Evolutionary conservation across 1,284 basidiomycete species (phyloP).

Genomic region (Heliocybe sulcata): DNA sequence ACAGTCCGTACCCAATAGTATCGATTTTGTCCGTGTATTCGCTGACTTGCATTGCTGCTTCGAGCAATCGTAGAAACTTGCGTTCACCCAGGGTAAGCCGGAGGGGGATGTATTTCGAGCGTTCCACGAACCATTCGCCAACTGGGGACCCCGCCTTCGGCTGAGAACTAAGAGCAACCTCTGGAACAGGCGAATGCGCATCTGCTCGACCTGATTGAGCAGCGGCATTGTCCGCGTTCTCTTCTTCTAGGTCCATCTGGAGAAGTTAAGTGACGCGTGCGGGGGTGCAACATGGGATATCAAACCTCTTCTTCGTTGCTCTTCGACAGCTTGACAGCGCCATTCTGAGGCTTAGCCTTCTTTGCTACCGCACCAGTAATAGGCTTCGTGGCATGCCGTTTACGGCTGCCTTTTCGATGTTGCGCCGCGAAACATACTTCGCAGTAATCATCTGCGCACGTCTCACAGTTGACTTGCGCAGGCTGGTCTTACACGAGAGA

Average conservation of each 20-base stretch:
- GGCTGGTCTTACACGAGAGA: slow-evolving; percentile 58
- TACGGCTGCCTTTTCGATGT: slow-evolving; percentile 73
- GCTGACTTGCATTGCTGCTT: slow-evolving; percentile 72
- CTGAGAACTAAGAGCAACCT: slow-evolving; percentile 36
- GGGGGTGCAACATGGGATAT: neutral
- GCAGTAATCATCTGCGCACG: slow-evolving; percentile 66
- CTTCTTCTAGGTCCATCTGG: slow-evolving; percentile 44
- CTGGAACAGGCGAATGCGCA: slow-evolving; percentile 25
- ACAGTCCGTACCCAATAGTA: slow-evolving; percentile 62
- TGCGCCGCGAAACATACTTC: slow-evolving; percentile 79
- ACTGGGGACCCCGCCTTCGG: slow-evolving; percentile 50
- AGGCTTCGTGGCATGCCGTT: slow-evolving; percentile 50
- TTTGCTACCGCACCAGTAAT: slow-evolving; percentile 23
- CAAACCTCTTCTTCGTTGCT: slow-evolving; percentile 20
- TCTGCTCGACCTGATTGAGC: slow-evolving; percentile 32
- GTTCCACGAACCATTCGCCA: slow-evolving; percentile 77
- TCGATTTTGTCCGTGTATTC: slow-evolving; percentile 86
- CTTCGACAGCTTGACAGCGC: slow-evolving; percentile 7
- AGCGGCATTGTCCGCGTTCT: slow-evolving; percentile 37
- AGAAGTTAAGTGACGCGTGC: slow-evolving; percentile 3
- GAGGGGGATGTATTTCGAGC: slow-evolving; percentile 70
- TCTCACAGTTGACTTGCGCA: slow-evolving; percentile 62
- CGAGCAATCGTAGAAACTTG: slow-evolving; percentile 72
- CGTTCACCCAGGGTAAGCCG: slow-evolving; percentile 66
- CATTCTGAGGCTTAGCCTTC: slow-evolving; percentile 19